Base-by-base conservation (phyloP, 2,329 filamentous ascomycete genomes). In the Penicillium sp. region DNA sequence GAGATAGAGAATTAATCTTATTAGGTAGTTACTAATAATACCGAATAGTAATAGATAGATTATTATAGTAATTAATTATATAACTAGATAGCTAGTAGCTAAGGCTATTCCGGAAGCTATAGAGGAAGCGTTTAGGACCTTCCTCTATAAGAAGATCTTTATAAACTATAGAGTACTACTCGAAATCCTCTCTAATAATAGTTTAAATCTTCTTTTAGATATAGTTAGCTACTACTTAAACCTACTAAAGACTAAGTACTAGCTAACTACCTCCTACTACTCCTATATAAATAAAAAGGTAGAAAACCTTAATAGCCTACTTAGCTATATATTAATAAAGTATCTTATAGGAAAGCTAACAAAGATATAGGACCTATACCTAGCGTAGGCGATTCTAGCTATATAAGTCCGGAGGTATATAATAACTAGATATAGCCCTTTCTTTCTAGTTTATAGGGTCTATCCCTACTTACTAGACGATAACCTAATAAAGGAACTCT, bases 241-340 rank as follows among this genome's bases (percentile, higher is more conserved):
- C n/a, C n/a, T n/a, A n/a, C 18, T 49, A 12, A 26, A 45, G 4
- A 24, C 9, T 0, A 4, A 9, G 2, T 33, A 48, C 9, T 5
- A 5, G 13, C 37, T 5, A 2, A 51, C 18, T 7, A 51, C 11
- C 3, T n/a, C 12, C 1, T 53, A 48, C 4, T 47, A 51, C n/a
- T 25, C 32, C 3, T 27, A 32, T 8, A 53, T 42, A 12, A 53
- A 53, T 34, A 34, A 24, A 1, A 51, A 51, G n/a, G n/a, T n/a
- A 24, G 27, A 53, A 8, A 48, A 53, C 26, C 40, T 53, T 18
- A 53, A 50, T 42, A 35, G 42, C 1, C 8, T 50, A 27, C 5
- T 53, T 4, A 35, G n/a, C n/a, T n/a, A n/a, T n/a, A n/a, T n/a
- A n/a, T n/a, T n/a, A n/a, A n/a, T n/a, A n/a, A n/a, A n/a, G n/a